Percentiles rank a stretch among this genome's conserved stretches.
Evolutionary conservation across 371 early-diverging fungal species (phyloP).

Genomic region (Capniomyces stellatus): DNA sequence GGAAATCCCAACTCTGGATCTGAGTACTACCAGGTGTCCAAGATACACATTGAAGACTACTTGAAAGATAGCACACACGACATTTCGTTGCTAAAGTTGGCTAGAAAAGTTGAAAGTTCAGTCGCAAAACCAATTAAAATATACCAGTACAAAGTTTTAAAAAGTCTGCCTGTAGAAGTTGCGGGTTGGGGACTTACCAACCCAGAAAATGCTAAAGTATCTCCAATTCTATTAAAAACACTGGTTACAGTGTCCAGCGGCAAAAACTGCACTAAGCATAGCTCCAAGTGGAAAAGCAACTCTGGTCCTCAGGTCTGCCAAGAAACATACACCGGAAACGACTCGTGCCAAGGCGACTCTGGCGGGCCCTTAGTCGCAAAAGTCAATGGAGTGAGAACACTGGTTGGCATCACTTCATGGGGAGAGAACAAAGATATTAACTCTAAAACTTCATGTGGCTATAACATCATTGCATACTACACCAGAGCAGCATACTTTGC

Average conservation of each 20-base stretch:
- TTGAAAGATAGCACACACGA: neutral
- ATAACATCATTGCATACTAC: conserved; percentile 1
- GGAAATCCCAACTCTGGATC: neutral
- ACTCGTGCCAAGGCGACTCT: conserved; percentile 29
- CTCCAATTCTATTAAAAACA: neutral
- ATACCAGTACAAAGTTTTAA: neutral
- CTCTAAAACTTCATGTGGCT: neutral
- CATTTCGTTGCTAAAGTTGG: neutral
- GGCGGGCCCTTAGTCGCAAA: conserved; percentile 26
- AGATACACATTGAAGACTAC: neutral
- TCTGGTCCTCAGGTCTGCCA: conserved; percentile 20
- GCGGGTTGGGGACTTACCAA: neutral
- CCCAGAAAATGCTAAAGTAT: neutral
- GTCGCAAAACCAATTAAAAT: neutral
- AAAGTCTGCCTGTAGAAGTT: neutral
- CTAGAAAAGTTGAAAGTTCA: neutral
- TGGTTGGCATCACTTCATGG: conserved; percentile 23
- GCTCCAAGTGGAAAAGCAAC: neutral
- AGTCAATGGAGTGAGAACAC: conserved; percentile 9
- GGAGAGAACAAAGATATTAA: neutral
- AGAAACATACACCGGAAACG: conserved; percentile 17
- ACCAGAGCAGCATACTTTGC: neutral
- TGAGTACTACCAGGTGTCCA: neutral
- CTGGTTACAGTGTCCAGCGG: neutral
- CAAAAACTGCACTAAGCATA: neutral